Conservation (phyloP, 345 rosid genomes). For the Brassica napus region DNA sequence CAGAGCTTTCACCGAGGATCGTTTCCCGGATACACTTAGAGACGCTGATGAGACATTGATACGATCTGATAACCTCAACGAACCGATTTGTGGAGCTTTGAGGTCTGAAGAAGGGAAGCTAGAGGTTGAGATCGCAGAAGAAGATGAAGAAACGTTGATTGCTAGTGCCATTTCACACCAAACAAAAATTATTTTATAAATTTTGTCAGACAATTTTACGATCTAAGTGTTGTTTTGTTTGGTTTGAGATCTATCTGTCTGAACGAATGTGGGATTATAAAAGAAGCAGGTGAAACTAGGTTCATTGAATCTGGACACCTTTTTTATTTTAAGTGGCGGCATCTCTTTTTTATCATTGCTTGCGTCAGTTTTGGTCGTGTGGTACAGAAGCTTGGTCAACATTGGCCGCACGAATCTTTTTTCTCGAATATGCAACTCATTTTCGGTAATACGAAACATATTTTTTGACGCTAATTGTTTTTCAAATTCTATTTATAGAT, state of each 20-base stretch:
- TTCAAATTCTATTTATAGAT: not conserved
- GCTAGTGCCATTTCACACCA: constrained; percentile 51
- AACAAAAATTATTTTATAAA: not conserved
- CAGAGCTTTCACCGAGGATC: constrained; percentile 50
- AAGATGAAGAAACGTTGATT: constrained; percentile 49
- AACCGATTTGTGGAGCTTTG: constrained; percentile 58
- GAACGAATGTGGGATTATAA: constrained; percentile 18
- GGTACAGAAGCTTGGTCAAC: constrained; percentile 29
- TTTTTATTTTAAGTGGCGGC: constrained; percentile 30
- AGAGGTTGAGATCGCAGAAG: constrained; percentile 41
- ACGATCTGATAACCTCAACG: constrained; percentile 52
- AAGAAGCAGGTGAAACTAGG: constrained; percentile 20
- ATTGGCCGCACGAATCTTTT: not conserved
- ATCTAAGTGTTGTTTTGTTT: not conserved
- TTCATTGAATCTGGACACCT: constrained; percentile 47
- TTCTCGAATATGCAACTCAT: not conserved
- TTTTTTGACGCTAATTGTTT: not conserved
- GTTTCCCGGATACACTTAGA: constrained; percentile 45
- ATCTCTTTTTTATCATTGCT: constrained; percentile 28
- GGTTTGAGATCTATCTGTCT: constrained; percentile 8
- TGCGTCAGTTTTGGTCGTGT: constrained; percentile 36
- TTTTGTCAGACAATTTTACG: not conserved
- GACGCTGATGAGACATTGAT: constrained; percentile 35
- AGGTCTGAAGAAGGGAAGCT: constrained; percentile 41
- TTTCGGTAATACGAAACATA: not conserved